Conservation (phyloP, 331 rosid genomes). For the Malus hybrid region DNA sequence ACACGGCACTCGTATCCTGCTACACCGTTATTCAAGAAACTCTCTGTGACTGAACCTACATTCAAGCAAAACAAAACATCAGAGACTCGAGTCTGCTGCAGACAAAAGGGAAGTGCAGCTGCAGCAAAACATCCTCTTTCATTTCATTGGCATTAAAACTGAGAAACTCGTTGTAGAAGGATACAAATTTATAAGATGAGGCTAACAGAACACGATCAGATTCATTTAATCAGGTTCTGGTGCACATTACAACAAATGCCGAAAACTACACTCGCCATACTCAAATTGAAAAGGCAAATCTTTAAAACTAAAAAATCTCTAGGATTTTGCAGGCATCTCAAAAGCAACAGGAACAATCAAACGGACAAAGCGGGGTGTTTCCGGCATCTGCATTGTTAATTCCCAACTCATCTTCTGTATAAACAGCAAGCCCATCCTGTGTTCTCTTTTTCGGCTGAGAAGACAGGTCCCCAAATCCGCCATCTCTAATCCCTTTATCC, state of each 20-base stretch:
- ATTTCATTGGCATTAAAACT: too few relatives aligned
- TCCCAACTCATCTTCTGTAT: constrained; percentile 67
- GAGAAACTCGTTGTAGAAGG: too few relatives aligned
- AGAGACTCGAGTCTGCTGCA: background rate
- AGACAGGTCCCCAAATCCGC: constrained; percentile 26
- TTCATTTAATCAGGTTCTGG: background rate
- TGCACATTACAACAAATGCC: background rate
- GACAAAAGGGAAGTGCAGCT: background rate
- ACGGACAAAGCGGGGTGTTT: constrained; percentile 74
- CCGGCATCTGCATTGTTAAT: constrained; percentile 54
- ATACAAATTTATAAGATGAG: background rate
- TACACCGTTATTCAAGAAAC: too few relatives aligned
- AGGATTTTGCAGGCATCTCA: constrained; percentile 11
- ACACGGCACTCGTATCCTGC: too few relatives aligned
- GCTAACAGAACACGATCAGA: background rate
- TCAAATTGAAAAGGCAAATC: background rate
- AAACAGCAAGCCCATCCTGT: constrained; percentile 52
- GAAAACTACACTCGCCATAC: background rate
- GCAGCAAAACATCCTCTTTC: background rate
- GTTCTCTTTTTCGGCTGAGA: constrained; percentile 44
- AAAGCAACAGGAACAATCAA: constrained; percentile 87
- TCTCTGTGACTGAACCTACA: too few relatives aligned
- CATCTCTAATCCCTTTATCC: constrained; percentile 10
- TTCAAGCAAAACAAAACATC: background rate
- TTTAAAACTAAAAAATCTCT: background rate